Base-by-base conservation (phyloP, 2,329 filamentous ascomycete genomes). In the Stagonosporopsis vannaccii region DNA sequence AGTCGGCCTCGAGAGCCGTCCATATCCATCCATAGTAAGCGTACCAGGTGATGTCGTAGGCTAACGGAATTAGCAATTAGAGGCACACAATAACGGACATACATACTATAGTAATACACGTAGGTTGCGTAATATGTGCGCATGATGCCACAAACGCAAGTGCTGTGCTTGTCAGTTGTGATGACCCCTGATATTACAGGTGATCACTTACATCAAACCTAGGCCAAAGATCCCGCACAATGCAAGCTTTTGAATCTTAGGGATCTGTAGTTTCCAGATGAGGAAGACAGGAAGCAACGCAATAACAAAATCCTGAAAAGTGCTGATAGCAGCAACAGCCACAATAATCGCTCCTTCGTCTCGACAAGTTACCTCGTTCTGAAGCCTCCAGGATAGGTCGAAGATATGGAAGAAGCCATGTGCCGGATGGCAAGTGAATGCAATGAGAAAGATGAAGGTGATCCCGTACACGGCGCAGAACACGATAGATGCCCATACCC, bases 151-250 rank as follows among this genome's bases (percentile, higher is more conserved):
- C 70, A 73, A 4, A 74, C 60, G 39, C 72, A 76, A 1, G 71
- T 70, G 23, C 72, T 74, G 44, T 6, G 19, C 3, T 30, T 19
- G 51, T 50, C 19, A 52, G 35, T 20, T 33, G 1, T 20, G 0
- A 2, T 20, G 0, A 17, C n/a, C 33, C 12, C 3, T 26, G 1
- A 20, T 17, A 6, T 32, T 9, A 4, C n/a, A 6, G 13, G 22
- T 6, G 40, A 15, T 28, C 17, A 66, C 66, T 64, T 54, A 79
- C 73, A 82, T 68, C 4, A 81, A 69, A 1, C 80, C 78, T 7
- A 80, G 55, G 5, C 68, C 78, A 70, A 78, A 74, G 62, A 82
- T 74, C 39, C 79, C 76, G 39, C 80, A 77, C 5, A 80, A 63
- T 0, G 74, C 78, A 23, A 79, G 53, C 64, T 80, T 81, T 61